phyloP scores from a whole-genome alignment of 306 rosid species.

The Nissolia schottii region DNA sequence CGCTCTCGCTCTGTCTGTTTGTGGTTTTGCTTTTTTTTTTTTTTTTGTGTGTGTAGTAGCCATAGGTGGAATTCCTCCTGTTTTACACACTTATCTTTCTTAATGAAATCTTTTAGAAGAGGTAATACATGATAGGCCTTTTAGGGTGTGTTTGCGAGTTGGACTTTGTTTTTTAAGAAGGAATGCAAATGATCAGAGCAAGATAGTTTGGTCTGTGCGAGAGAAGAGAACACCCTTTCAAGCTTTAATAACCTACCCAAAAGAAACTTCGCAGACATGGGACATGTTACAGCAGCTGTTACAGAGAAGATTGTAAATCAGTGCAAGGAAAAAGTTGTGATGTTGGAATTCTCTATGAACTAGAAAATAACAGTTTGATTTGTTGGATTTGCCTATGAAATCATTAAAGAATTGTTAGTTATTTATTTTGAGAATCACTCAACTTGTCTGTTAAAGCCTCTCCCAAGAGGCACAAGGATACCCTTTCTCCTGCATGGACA shows the following conservation, averaged over 20 bases:
- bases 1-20: not conserved
- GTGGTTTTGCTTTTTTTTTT: not conserved
- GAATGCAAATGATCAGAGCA: constrained; percentile 28
- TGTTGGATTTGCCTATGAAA: not conserved
- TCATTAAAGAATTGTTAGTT: not conserved
- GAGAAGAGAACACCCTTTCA: too few species aligned
- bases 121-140: not conserved
- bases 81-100: not conserved
- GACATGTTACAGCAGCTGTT: constrained; percentile 65
- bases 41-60: not conserved
- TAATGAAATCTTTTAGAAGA: not conserved
- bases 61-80: not conserved
- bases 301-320: constrained; percentile 64
- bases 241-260: too few species aligned
- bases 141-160: too few species aligned
- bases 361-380: constrained; percentile 46
- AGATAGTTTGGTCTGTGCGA: constrained; percentile 59
- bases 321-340: constrained; percentile 59
- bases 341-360: constrained; percentile 67
- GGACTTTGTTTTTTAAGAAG: not conserved
- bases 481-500: not conserved
- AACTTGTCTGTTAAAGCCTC: not conserved
- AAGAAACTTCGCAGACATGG: constrained; percentile 26
- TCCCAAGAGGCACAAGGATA: not conserved
- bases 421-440: not conserved